Base-by-base conservation (phyloP, 2,329 filamentous ascomycete genomes). In the Neocucurbitaria cava region DNA sequence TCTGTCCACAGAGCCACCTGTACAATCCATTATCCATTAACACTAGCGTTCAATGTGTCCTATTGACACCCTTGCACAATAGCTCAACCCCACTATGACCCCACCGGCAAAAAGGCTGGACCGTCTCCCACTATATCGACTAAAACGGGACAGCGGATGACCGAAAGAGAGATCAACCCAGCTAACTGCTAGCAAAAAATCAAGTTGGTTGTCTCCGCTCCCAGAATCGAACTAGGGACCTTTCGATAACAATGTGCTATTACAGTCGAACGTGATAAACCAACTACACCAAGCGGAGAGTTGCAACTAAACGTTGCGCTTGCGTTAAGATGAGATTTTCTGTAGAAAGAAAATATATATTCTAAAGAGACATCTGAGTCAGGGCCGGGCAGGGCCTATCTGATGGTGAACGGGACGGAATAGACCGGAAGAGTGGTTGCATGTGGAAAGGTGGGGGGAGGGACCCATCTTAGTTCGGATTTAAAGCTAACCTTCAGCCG, bases 241-340 rank as follows among this genome's bases (percentile, higher is more conserved):
- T 50, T 50, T 50, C 47, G 47, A 44, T 50, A 50, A 50, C 47
- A 50, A 50, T 39, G 18, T 50, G 40, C 46, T 44, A 50, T 50
- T 50, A 50, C 47, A 50, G 47, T 44, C 47, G 47, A 50, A 50
- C 47, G 47, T 44, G 47, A 50, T 50, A 68, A 61, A 69, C 71
- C 70, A 73, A 74, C 68, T 68, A 68, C 64, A 68, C 64, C 64
- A 68, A 68, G 64, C 59, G 64, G 64, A 68, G 64, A 41, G 17
- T 9, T 64, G 55, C 60, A 59, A 43, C 49, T 41, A 41, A 35
- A 48, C 49, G 44, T 48, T 55, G 58, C 54, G 59, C 64, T 65
- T 65, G 62, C 17, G 13, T 35, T 35, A n/a, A n/a, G 31, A 35
- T 35, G 15, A 35, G 13, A 15, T 11, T 8, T 15, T 31, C 3